Evolutionary conservation across 2,329 filamentous ascomycete species (phyloP), one percentile per base, ranked within the genome.

Genomic region (Phoma sp.): DNA sequence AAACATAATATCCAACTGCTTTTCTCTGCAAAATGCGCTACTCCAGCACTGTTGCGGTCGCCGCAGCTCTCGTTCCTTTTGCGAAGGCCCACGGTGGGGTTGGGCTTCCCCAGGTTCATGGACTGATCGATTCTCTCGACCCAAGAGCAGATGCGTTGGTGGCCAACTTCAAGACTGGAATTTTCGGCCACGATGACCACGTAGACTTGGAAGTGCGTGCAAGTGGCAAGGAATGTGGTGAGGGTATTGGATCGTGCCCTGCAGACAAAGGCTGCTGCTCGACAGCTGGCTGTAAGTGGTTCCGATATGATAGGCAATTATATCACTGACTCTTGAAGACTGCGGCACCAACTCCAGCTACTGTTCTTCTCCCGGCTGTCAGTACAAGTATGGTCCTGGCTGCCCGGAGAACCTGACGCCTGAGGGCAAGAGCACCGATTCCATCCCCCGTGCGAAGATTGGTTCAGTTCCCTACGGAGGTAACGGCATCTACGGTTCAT

Each of bases 311-410:
- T 10, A 4, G 11, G 29, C 23, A 36, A 36, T 7, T 10, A 22
- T 27, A 10, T 7, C 18, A 23, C 43, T 61, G 43, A 60, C 4
- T 3, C 8, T 9, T 2, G 1, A n/a, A 63, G 60, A 79, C 75
- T 86, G 83, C 57, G 83, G 83, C 36, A 75, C 66, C 13, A 78
- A 76, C 4, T 67, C 69, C 8, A 77, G 81, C 0, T 84, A 86
- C 67, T 87, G 85, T 69, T 76, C 77, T 8, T 80, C 83, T 11
- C 85, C 85, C 0, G 79, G 83, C 44, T 87, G 85, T 64, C 80
- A 83, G 64, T 82, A 85, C 58, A 74, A 81, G 59, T 87, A 82
- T 57, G 83, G 83, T 13, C 77, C 83, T n/a, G 79, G 71, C 2
- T 87, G 85, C 54, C 83, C 87, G 60, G 83, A 79, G 46, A 85